Evolutionary conservation across 2,329 filamentous ascomycete genomes (phyloP).

Genomic region (Ascocoryne sarcoides): DNA sequence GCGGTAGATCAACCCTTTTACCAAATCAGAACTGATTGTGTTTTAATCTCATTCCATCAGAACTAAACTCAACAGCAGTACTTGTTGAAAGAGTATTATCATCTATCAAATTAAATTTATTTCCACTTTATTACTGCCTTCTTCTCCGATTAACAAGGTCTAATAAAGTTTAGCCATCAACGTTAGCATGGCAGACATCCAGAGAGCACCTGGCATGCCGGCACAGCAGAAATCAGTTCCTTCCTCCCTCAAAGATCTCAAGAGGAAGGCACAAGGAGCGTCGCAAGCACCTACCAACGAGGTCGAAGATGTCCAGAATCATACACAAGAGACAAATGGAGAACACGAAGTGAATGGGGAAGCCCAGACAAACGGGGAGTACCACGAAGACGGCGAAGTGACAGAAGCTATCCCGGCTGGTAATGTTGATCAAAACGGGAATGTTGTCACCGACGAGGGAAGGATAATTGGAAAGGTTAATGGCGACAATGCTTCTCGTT

Average conservation of each 20-base stretch:
- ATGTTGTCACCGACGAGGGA: conserved; percentile 45
- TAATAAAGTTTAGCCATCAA: conserved; percentile 4
- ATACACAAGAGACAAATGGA: conserved; percentile 7
- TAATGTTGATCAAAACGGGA: conserved; percentile 39
- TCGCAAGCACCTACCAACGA: not conserved
- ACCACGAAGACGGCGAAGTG: conserved; percentile 7
- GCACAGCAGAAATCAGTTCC: not conserved
- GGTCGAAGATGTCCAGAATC: conserved; percentile 2
- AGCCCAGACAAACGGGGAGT: not conserved
- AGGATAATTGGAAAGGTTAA: conserved; percentile 48
- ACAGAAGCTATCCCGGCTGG: conserved; percentile 15
- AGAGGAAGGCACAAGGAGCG: conserved; percentile 1
- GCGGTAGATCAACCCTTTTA: too few relatives aligned
- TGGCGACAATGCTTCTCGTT: conserved; percentile 53
- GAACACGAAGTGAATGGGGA: too few relatives aligned
- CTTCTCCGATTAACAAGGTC: conserved; percentile 2
- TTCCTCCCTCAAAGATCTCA: not conserved
- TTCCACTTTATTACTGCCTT: too few relatives aligned
- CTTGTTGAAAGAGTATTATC: too few relatives aligned
- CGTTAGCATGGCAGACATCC: not conserved
- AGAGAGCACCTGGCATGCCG: too few relatives aligned
- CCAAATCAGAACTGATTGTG: too few relatives aligned
- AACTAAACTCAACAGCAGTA: too few relatives aligned
- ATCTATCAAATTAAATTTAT: too few relatives aligned
- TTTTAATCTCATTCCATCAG: too few relatives aligned